Percentiles rank a stretch among this genome's conserved stretches.
Conservation (phyloP, 2,329 filamentous ascomycete species). For the Rugonectria rugulosa region DNA sequence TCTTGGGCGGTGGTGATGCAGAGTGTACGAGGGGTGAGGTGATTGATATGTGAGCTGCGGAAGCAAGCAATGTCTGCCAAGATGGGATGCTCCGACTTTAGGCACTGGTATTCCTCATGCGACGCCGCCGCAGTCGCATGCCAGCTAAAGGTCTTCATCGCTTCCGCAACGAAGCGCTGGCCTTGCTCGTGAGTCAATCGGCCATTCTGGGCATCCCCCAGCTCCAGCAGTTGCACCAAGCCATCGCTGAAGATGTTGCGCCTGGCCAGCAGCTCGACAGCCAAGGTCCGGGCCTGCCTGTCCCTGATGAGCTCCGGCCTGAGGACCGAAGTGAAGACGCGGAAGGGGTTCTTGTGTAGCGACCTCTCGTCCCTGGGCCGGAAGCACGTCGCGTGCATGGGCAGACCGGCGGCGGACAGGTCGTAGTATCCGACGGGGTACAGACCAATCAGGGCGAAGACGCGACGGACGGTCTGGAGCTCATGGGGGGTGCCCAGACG, state of each 20-base stretch:
- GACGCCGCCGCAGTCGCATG: slow-evolving; percentile 23
- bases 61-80: slow-evolving; percentile 56
- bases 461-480: slow-evolving; percentile 49
- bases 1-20: slow-evolving; percentile 44
- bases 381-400: slow-evolving; percentile 60
- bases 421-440: slow-evolving; percentile 60
- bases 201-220: slow-evolving; percentile 41
- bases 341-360: slow-evolving; percentile 53
- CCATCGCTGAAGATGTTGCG: slow-evolving; percentile 51
- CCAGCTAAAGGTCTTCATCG: slow-evolving; percentile 29
- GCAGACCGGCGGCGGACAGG: slow-evolving; percentile 52
- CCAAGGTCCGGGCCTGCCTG: slow-evolving; percentile 40
- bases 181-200: slow-evolving; percentile 43
- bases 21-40: slow-evolving; percentile 24
- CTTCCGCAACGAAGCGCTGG: slow-evolving; percentile 45
- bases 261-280: slow-evolving; percentile 43
- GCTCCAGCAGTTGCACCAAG: slow-evolving; percentile 46
- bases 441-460: slow-evolving; percentile 57
- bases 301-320: slow-evolving; percentile 51
- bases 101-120: slow-evolving; percentile 22
- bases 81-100: slow-evolving; percentile 43
- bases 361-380: slow-evolving; percentile 47
- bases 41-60: slow-evolving; percentile 36
- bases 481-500: slow-evolving; percentile 54
- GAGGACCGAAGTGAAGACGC: slow-evolving; percentile 46